phyloP scores from a whole-genome alignment of 2,329 filamentous ascomycete species.

The Trichoderma endophyticum region DNA sequence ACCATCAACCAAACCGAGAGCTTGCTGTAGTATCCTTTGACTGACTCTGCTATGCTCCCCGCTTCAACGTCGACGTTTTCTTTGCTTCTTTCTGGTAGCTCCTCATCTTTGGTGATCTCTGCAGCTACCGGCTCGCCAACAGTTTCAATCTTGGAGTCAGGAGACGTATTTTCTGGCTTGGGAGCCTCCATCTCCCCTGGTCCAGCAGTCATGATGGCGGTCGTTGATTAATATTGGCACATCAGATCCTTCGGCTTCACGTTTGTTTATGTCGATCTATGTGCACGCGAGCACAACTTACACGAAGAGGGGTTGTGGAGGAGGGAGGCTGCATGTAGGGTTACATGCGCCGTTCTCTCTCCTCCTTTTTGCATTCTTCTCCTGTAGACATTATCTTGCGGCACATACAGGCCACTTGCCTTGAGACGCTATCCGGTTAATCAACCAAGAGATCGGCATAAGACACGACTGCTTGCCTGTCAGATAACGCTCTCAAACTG shows the following conservation, averaged over 20 bases:
- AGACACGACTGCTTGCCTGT: not conserved
- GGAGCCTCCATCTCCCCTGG: not conserved
- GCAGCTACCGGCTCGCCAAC: not conserved
- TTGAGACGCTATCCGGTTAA: not conserved
- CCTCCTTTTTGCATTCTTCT: not conserved
- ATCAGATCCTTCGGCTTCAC: not conserved
- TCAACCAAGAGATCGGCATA: not conserved
- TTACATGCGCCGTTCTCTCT: slow-evolving; percentile 8
- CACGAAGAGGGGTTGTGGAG: not conserved
- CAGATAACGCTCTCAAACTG: not conserved
- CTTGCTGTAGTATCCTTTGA: slow-evolving; percentile 37
- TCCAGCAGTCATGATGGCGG: not conserved
- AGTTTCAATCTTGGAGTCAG: not conserved
- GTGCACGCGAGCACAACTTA: not conserved
- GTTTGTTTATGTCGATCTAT: not conserved
- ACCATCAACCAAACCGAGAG: slow-evolving; percentile 43
- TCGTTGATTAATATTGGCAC: not conserved
- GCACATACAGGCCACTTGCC: not conserved
- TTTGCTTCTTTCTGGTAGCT: not conserved
- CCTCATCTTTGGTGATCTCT: not conserved
- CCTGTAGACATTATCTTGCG: not conserved
- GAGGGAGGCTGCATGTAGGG: not conserved
- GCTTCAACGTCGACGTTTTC: slow-evolving; percentile 21
- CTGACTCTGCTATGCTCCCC: slow-evolving; percentile 6
- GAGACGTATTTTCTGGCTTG: not conserved